Conservation (phyloP, 148 eudicot genomes). For the Heliamphora exappendiculata region DNA sequence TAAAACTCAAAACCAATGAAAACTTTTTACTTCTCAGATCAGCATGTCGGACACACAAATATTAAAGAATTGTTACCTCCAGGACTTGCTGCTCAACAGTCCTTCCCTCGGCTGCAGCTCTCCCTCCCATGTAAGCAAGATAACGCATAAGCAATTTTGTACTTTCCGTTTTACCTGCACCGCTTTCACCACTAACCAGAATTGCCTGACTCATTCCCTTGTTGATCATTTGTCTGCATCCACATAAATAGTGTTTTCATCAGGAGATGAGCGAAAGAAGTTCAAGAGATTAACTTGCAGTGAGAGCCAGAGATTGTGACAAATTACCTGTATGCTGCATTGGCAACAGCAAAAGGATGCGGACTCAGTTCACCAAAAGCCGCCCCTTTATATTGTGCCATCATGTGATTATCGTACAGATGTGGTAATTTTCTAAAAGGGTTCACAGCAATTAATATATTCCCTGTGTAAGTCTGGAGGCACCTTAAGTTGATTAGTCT, state of each 20-base stretch:
- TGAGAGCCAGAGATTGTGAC: slow-evolving; percentile 3
- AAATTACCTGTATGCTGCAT: slow-evolving; percentile 76
- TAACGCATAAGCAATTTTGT: slow-evolving; percentile 94
- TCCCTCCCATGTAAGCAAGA: slow-evolving; percentile 99
- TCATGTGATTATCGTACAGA: slow-evolving; percentile 93
- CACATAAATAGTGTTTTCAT: slow-evolving; percentile 1
- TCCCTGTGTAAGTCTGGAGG: slow-evolving; percentile 93
- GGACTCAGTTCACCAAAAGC: slow-evolving; percentile 97
- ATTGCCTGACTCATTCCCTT: slow-evolving; percentile 96
- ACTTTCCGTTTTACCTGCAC: slow-evolving; percentile 99
- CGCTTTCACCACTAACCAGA: slow-evolving; percentile 99
- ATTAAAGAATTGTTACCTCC: slow-evolving; percentile 42
- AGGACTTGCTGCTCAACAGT: slow-evolving; percentile 94
- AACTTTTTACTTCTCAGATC: not conserved
- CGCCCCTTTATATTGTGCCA: slow-evolving; percentile 97
- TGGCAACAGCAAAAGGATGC: slow-evolving; percentile 97
- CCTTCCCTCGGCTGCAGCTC: slow-evolving; percentile 81
- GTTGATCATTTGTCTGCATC: slow-evolving; percentile 83
- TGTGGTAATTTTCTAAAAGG: slow-evolving; percentile 91
- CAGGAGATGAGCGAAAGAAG: slow-evolving; percentile 1
- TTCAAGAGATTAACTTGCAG: slow-evolving; percentile 7
- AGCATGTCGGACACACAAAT: slow-evolving; percentile 3
- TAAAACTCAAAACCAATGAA: not conserved
- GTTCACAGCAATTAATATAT: slow-evolving; percentile 91
- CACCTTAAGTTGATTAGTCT: slow-evolving; percentile 21